These are phyloP conservation scores for Verticillium klebahnii DNA, from an alignment of 2,329 filamentous ascomycete genomes.

Conservation along the genomic window DNA sequence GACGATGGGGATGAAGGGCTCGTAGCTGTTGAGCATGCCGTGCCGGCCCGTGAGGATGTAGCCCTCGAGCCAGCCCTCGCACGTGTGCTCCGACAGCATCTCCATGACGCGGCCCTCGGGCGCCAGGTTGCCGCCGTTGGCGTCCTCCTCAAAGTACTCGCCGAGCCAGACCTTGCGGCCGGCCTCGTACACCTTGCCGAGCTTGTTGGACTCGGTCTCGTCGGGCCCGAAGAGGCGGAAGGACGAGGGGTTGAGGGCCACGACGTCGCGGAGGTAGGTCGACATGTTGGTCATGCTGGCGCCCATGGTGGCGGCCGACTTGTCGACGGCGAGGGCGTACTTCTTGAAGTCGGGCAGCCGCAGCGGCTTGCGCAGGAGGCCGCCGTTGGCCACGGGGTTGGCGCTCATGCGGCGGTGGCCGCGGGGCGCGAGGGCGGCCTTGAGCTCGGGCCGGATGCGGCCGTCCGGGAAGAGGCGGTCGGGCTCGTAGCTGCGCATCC, in stretches of 20 bases:
- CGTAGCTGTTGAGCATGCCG: slow-evolving; percentile 74
- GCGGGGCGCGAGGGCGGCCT: slow-evolving; percentile 53
- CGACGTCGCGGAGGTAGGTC: slow-evolving; percentile 61
- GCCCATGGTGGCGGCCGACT: slow-evolving; percentile 50
- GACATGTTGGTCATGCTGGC: slow-evolving; percentile 69
- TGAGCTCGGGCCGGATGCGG: slow-evolving; percentile 57
- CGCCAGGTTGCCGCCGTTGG: slow-evolving; percentile 68
- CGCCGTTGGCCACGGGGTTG: slow-evolving; percentile 72
- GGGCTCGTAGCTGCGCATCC: slow-evolving; percentile 74
- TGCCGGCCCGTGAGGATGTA: slow-evolving; percentile 73
- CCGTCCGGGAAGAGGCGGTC: slow-evolving; percentile 66
- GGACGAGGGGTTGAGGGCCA: slow-evolving; percentile 58
- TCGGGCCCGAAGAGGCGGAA: slow-evolving; percentile 78
- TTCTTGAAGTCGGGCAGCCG: slow-evolving; percentile 65
- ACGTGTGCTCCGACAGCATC: slow-evolving; percentile 77
- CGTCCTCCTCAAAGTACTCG: slow-evolving; percentile 72
- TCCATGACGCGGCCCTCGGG: slow-evolving; percentile 72
- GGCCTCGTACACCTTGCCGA: slow-evolving; percentile 64
- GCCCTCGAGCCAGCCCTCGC: slow-evolving; percentile 76
- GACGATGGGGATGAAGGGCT: slow-evolving; percentile 79
- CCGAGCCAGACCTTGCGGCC: slow-evolving; percentile 79
- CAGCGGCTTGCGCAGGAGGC: slow-evolving; percentile 61
- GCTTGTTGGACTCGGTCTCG: slow-evolving; percentile 79
- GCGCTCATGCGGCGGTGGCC: slow-evolving; percentile 70
- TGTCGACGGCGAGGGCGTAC: slow-evolving; percentile 60